Base-by-base conservation (phyloP, 768 basidiomycete genomes). In the Pleurotus tuoliensis region DNA sequence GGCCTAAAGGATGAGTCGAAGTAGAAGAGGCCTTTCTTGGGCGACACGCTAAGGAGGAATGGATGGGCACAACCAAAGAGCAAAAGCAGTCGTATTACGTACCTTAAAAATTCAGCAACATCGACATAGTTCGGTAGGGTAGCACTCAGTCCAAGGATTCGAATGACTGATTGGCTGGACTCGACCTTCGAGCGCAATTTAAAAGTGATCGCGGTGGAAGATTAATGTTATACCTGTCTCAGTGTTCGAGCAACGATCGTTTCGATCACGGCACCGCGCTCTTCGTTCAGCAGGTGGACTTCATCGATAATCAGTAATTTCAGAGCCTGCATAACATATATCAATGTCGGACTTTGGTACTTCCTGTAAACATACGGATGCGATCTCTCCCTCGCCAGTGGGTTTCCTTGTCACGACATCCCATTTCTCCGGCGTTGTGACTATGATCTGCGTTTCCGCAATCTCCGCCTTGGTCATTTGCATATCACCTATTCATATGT, bases 351-450 rank as follows among this genome's bases (percentile, higher is more conserved):
- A n/a, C n/a, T n/a, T n/a, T n/a, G n/a, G n/a, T n/a, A n/a, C n/a
- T n/a, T 18, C 13, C 25, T 12, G 11, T 37, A 56, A 44, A 69
- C 88, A 56, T 60, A 95, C 95, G 50, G 92, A 88, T 34, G 92
- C 92, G n/a, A 98, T 76, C 67, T 98, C 95, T 11, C 94, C 96
- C 73, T 98, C 97, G 6, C 95, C 94, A 1, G 90, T 94, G 1
- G 96, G 94, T 68, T 97, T 98, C 59, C 97, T 77, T 7, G 97
- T 99, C 2, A 99, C 97, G 0, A 99, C 97, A 62, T 98, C 97
- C 97, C 97, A 99, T 70, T 99, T 99, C 69, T 99, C 97, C 0
- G 97, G 97, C 1, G 97, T 99, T 2, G 97, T 99, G 5, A 99
- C 94, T 57, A 99, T 98, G 45, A 99, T 88, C 66, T 98, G 96